These are phyloP conservation scores for Lipomyces sp. DNA, from an alignment of 805 yeast genomes.

Conservation along the genomic window DNA sequence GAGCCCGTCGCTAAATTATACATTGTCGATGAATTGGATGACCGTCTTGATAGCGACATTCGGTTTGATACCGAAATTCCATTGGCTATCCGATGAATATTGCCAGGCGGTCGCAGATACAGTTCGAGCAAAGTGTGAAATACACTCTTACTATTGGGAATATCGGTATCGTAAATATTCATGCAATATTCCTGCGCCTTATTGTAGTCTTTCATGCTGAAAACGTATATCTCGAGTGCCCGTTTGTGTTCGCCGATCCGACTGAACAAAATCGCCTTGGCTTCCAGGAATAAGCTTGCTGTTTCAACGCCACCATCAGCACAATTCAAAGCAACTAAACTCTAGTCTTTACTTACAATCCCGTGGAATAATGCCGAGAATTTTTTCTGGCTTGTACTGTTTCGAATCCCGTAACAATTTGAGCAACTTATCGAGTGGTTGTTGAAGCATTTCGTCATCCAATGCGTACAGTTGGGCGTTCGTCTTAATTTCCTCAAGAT, in stretches of 20 bases:
- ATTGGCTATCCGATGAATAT: not conserved
- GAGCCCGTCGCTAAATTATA: not conserved
- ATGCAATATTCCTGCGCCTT: slow-evolving; percentile 68
- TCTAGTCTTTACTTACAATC: slow-evolving; percentile 20
- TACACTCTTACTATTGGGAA: slow-evolving; percentile 51
- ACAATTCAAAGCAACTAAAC: not conserved
- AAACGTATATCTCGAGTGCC: slow-evolving; percentile 64
- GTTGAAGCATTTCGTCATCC: slow-evolving; percentile 32
- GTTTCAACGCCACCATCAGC: not conserved
- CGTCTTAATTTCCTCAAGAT: slow-evolving; percentile 46
- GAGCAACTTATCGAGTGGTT: slow-evolving; percentile 44
- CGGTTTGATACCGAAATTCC: not conserved
- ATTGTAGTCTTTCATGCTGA: slow-evolving; percentile 59
- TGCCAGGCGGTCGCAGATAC: slow-evolving; percentile 42
- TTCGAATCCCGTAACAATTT: slow-evolving; percentile 47
- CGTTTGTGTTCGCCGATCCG: slow-evolving; percentile 64
- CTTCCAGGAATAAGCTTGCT: slow-evolving; percentile 43
- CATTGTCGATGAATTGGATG: slow-evolving; percentile 11
- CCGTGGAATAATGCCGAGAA: slow-evolving; percentile 44
- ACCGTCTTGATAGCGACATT: slow-evolving; percentile 10
- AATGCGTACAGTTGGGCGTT: slow-evolving; percentile 33
- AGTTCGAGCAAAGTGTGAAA: slow-evolving; percentile 54
- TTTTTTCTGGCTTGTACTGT: slow-evolving; percentile 49
- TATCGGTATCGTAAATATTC: slow-evolving; percentile 50
- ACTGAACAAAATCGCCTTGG: slow-evolving; percentile 62